Evolutionary conservation across 805 yeast species (phyloP).

Genomic region (Pichia deserticola): DNA sequence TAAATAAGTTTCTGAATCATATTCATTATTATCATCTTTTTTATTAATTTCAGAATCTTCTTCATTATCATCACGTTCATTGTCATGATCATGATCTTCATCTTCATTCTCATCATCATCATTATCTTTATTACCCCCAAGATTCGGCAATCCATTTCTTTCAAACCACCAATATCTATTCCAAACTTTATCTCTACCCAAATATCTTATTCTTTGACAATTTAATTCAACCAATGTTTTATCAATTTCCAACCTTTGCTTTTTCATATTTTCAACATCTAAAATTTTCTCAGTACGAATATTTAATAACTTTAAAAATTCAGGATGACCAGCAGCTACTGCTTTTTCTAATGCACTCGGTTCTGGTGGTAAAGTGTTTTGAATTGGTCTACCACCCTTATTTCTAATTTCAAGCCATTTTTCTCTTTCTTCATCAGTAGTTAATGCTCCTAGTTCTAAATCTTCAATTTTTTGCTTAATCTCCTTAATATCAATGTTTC

Average conservation of each 20-base stretch:
- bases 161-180: slow-evolving; percentile 97
- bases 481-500: slow-evolving; percentile 18
- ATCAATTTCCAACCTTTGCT: slow-evolving; percentile 48
- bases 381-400: slow-evolving; percentile 22
- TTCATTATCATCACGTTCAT: slow-evolving; percentile 38
- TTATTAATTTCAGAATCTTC: slow-evolving; percentile 30
- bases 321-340: slow-evolving; percentile 34
- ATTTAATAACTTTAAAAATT: slow-evolving; percentile 37
- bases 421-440: slow-evolving; percentile 11
- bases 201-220: slow-evolving; percentile 61
- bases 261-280: slow-evolving; percentile 39
- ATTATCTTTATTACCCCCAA: slow-evolving; percentile 17
- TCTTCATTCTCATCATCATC: slow-evolving; percentile 27
- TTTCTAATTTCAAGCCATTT: slow-evolving; percentile 12
- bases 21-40: slow-evolving; percentile 34
- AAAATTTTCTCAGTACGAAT: slow-evolving; percentile 35
- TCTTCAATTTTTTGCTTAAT: slow-evolving; percentile 17
- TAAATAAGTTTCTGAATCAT: slow-evolving; percentile 50
- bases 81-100: slow-evolving; percentile 30
- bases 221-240: slow-evolving; percentile 60
- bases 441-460: slow-evolving; percentile 16
- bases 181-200: slow-evolving; percentile 78
- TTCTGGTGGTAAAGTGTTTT: slow-evolving; percentile 21
- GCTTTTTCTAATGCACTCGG: slow-evolving; percentile 31
- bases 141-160: slow-evolving; percentile 64